Evolutionary conservation across 1,284 basidiomycete species (phyloP), one percentile per base, ranked within the genome.

Genomic region (Fomitopsis pinicola): DNA sequence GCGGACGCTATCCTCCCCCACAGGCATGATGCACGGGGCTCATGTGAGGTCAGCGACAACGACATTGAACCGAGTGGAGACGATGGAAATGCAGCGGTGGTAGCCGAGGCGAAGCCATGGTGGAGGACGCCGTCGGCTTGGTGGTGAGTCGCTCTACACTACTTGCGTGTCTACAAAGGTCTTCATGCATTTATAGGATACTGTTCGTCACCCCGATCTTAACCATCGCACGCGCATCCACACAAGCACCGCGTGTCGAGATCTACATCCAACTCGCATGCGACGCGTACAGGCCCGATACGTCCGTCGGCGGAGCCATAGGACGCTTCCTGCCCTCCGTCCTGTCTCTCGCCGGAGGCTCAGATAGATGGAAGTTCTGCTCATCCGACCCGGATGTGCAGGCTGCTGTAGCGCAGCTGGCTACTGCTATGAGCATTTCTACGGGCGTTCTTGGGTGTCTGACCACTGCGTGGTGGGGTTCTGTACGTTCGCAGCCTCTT

Each of bases 401-500:
- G 69, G 89, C 86, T 17, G 83, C 82, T 5, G 89, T 89, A 6
- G 89, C 92, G 6, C 85, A 82, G 69, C 57, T 68, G 57, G 63
- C 55, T 62, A 64, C 70, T 84, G 88, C 81, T 36, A 85, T 93
- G 71, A 78, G 82, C 0, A 78, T 88, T 1, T 78, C 81, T n/a
- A 86, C 85, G 76, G 95, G 94, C 8, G 72, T 94, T 48, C 77
- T 92, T 19, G 80, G 81, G 45, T 87, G 86, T 67, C 69, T 95
- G 46, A 95, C 92, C 0, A 89, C 91, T 5, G 92, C 85, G 2
- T 94, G 87, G 82, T 97, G 95, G 95, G 90, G 91, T 57, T 82
- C 87, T 56, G 88, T 88, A 63, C 52, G 35, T 35, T 57, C 61
- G n/a, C 59, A 8, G 26, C n/a, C 22, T 50, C 36, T 33, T 33